phyloP scores from a whole-genome alignment of 768 basidiomycete genomes.

The Mycena capillaripes region DNA sequence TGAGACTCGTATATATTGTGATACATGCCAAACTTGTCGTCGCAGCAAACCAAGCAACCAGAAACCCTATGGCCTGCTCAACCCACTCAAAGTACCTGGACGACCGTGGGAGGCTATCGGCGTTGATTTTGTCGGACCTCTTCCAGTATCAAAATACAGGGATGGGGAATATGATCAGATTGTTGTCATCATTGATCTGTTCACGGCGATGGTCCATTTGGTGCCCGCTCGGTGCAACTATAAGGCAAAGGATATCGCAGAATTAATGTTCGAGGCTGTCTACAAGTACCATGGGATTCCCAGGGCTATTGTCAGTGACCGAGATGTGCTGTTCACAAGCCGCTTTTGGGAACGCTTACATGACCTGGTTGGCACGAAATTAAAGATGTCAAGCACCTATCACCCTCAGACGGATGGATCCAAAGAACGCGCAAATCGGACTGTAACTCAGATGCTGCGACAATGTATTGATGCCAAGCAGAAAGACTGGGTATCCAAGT shows the following conservation, averaged over 20 bases:
- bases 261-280: background rate
- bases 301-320: background rate
- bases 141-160: background rate
- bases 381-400: background rate
- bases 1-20: background rate
- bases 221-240: background rate
- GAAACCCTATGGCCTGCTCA: background rate
- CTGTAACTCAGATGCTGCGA: background rate
- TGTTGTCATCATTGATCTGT: background rate
- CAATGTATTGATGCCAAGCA: background rate
- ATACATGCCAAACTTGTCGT: background rate
- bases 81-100: background rate
- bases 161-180: background rate
- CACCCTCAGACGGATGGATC: background rate
- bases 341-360: background rate
- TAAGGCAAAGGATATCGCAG: background rate
- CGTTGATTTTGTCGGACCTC: conserved; percentile 1
- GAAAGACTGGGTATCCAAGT: conserved; percentile 31
- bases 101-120: background rate
- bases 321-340: background rate
- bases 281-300: background rate
- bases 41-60: background rate
- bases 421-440: background rate
- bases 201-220: background rate
- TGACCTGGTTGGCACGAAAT: background rate